Evolutionary conservation across 352 stramenopile species (phyloP), one percentile per base, ranked within the genome.

Genomic region (Detonula confervacea): DNA sequence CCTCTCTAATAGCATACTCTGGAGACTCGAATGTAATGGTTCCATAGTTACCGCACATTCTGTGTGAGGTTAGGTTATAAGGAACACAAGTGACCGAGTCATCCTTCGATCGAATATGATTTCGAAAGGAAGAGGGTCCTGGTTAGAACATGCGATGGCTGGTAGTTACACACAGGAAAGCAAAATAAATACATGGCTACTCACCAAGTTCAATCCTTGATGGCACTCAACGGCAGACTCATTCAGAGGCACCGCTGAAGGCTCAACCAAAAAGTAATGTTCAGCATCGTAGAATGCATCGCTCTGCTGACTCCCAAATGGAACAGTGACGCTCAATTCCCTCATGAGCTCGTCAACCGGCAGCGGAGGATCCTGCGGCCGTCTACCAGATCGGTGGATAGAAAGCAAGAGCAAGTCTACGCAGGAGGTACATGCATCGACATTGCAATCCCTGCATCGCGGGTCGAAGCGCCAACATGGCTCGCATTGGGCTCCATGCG

Each of bases 251-350:
- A 77, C 33, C 57, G 51, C 47, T 18, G 57, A 16, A 49, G 74
- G 64, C 49, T 83, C 61, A n/a, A 80, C 86, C 47, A 83, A 93
- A 46, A 67, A 88, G 82, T 91, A 98, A 2, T 87, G 56, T 68
- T 98, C 96, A 11, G 94, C 95, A 66, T 98, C 95, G 80, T 97
- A 96, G 87, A 98, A 98, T 37, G 94, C 89, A 33, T 94, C 87
- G 8, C 91, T 87, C 51, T 96, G 87, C 67, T 97, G 92, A 33
- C 93, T 97, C 11, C 95, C 95, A 81, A 97, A 98, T 30, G 95
- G 93, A 44, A 98, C 94, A 11, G 78, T 89, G 60, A 95, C 92
- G 27, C 93, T 96, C 42, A 98, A 95, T 64, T 98, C 95, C 30
- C 96, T 93, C 9, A 59, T 76, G 9, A 92, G 56, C 64, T 98